phyloP scores from a whole-genome alignment of 371 early-diverging fungal genomes.

The Dichotomocladium elegans region DNA sequence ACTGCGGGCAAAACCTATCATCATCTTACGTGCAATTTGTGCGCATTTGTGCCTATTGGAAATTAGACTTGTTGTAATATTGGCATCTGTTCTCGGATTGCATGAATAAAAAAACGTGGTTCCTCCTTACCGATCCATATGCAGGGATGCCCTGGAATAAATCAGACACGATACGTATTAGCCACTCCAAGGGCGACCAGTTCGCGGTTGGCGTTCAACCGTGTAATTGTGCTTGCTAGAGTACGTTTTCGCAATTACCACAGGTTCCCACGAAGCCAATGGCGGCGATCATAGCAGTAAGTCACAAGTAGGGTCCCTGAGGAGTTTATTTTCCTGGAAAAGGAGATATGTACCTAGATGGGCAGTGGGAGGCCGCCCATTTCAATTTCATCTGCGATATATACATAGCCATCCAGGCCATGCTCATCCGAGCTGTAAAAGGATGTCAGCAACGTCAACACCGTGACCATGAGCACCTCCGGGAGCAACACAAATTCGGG shows the following conservation, averaged over 20 bases:
- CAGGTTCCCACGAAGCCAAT: conserved; percentile 96
- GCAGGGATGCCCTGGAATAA: conserved; percentile 85
- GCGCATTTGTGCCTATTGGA: not conserved
- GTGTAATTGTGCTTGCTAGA: conserved; percentile 83
- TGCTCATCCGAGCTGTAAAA: conserved; percentile 61
- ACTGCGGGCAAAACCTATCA: conserved; percentile 86
- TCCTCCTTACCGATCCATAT: conserved; percentile 76
- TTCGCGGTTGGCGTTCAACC: conserved; percentile 90
- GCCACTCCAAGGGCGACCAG: conserved; percentile 84
- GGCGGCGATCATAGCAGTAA: conserved; percentile 78
- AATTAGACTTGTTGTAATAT: too few relatives aligned
- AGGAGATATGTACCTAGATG: conserved; percentile 57
- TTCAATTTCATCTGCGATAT: conserved; percentile 72
- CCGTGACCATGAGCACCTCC: conserved; percentile 81
- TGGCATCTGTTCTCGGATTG: not conserved
- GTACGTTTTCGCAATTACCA: conserved; percentile 88
- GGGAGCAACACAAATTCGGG: conserved; percentile 70
- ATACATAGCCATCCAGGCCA: too few relatives aligned
- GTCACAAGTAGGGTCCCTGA: conserved; percentile 55
- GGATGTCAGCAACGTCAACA: conserved; percentile 61
- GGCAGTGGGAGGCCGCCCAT: conserved; percentile 57
- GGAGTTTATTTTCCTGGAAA: conserved; percentile 49
- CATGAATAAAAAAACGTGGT: not conserved
- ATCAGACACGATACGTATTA: conserved; percentile 77
- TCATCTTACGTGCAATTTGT: conserved; percentile 20